Conservation (phyloP, 2,329 filamentous ascomycete species). For the Leptosphaerulina australis region DNA sequence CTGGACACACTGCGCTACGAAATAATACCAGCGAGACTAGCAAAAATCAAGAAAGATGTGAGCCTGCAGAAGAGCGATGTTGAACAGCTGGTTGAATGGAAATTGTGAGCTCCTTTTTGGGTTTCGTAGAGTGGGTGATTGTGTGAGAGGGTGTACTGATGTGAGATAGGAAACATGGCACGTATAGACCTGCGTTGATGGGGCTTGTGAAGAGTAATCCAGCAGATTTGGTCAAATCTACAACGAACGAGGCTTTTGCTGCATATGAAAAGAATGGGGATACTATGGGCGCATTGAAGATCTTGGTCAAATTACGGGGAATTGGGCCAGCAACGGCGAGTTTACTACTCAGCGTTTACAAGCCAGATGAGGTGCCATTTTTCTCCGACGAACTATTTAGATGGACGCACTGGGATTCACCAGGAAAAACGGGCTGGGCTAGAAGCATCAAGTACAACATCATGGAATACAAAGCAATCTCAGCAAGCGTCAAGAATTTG, state of each 20-base stretch:
- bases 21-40: conserved; percentile 33
- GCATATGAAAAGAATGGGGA: conserved; percentile 7
- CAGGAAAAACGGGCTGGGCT: conserved; percentile 50
- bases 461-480: conserved; percentile 70
- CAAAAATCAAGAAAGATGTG: conserved; percentile 18
- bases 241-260: conserved; percentile 60
- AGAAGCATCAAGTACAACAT: conserved; percentile 69
- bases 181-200: conserved; percentile 56
- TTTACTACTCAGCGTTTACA: conserved; percentile 70
- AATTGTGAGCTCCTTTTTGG: conserved; percentile 35
- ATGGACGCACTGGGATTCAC: conserved; percentile 67
- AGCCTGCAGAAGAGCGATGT: conserved; percentile 39
- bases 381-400: conserved; percentile 81
- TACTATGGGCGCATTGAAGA: conserved; percentile 53
- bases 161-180: conserved; percentile 60
- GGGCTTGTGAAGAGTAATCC: conserved; percentile 65
- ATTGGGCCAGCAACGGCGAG: conserved; percentile 82
- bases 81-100: conserved; percentile 48
- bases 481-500: conserved; percentile 42
- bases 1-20: conserved; percentile 44
- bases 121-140: background rate
- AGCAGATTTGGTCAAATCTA: conserved; percentile 52
- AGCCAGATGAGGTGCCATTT: conserved; percentile 67
- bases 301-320: conserved; percentile 68
- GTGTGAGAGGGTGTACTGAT: too few species aligned